Conservation (phyloP, 2,329 filamentous ascomycete genomes). For the Fusarium sp. region DNA sequence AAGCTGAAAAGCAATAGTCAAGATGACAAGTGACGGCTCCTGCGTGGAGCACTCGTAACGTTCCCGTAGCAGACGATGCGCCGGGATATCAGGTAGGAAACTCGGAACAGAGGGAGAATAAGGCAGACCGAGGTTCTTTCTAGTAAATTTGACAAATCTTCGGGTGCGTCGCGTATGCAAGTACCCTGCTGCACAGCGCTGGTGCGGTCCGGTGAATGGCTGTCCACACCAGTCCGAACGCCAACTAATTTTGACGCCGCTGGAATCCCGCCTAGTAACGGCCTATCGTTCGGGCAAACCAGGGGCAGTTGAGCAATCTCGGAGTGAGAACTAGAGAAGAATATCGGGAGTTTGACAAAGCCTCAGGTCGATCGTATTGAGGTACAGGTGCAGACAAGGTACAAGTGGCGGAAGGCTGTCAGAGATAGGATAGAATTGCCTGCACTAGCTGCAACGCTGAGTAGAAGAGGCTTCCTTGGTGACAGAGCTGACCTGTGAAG, state of each 20-base stretch:
- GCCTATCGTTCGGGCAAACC: slow-evolving; percentile 9
- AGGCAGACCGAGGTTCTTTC: background rate
- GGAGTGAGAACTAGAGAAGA: background rate
- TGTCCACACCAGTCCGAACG: slow-evolving; percentile 7
- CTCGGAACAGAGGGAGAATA: background rate
- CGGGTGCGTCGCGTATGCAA: slow-evolving; percentile 7
- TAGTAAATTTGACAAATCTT: background rate
- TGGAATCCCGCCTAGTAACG: slow-evolving; percentile 5
- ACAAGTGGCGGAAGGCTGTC: background rate
- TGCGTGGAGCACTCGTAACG: slow-evolving; percentile 9
- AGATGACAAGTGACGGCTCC: background rate
- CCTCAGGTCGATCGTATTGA: slow-evolving; percentile 2
- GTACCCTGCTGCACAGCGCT: slow-evolving; percentile 3
- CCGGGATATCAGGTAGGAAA: background rate
- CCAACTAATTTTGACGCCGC: slow-evolving; percentile 12
- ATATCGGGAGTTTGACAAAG: background rate
- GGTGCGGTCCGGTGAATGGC: slow-evolving; percentile 8
- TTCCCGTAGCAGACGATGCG: slow-evolving; percentile 5
- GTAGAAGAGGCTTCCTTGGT: background rate
- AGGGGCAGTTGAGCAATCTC: background rate
- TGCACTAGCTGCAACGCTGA: background rate
- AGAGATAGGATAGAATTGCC: background rate
- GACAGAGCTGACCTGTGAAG: background rate
- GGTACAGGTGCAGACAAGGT: background rate
- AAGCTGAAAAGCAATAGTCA: background rate